These are phyloP conservation scores for Aureobasidium sp. DNA, from an alignment of 2,329 filamentous ascomycete species.

Conservation along the genomic window DNA sequence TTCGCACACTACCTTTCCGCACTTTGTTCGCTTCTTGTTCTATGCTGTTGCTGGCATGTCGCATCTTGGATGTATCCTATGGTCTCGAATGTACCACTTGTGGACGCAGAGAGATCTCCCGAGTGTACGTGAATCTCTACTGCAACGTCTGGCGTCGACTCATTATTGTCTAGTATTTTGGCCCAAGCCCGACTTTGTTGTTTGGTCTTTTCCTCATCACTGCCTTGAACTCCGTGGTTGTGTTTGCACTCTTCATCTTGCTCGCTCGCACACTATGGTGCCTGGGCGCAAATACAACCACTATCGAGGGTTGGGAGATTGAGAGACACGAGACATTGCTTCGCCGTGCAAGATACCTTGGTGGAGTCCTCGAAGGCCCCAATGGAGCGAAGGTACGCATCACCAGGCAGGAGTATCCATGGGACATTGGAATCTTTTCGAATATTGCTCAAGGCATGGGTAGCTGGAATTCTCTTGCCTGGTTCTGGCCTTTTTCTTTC, in stretches of 20 bases:
- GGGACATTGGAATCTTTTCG: constrained; percentile 65
- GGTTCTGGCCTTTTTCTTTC: constrained; percentile 59
- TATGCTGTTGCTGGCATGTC: constrained; percentile 57
- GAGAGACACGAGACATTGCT: constrained; percentile 40
- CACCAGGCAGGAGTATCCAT: constrained; percentile 67
- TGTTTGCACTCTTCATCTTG: constrained; percentile 57
- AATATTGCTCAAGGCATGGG: constrained; percentile 75
- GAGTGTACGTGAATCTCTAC: constrained; percentile 39
- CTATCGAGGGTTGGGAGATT: constrained; percentile 70
- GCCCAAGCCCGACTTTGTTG: constrained; percentile 54
- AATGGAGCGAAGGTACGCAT: constrained; percentile 49
- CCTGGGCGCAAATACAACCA: constrained; percentile 63
- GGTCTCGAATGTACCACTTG: constrained; percentile 48
- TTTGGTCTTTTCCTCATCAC: constrained; percentile 53
- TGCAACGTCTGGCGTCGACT: background rate
- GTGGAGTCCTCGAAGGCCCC: constrained; percentile 49
- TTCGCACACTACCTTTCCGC: constrained; percentile 70
- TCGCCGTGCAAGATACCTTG: constrained; percentile 39
- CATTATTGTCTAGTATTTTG: constrained; percentile 50
- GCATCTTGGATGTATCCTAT: constrained; percentile 56
- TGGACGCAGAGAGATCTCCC: constrained; percentile 61
- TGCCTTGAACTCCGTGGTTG: constrained; percentile 50
- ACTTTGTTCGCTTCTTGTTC: constrained; percentile 71
- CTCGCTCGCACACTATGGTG: constrained; percentile 53
- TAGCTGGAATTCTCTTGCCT: constrained; percentile 54